Base-by-base conservation (phyloP, 2,329 filamentous ascomycete genomes). In the Diplodia intermedia region DNA sequence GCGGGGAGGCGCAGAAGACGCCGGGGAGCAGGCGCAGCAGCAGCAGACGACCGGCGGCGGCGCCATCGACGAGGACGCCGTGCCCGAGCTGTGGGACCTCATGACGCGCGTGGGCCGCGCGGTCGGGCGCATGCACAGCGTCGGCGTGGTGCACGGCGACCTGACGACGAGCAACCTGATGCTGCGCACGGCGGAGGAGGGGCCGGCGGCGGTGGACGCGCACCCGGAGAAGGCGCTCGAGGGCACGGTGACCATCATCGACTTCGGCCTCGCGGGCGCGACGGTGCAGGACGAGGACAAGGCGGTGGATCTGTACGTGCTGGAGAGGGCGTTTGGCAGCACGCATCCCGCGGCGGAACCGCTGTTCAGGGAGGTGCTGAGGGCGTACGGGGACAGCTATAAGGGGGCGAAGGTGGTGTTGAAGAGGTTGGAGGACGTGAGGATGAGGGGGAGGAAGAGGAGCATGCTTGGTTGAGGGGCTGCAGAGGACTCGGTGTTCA, bases 121-220 rank as follows among this genome's bases (percentile, higher is more conserved):
- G 2, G 86, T 97, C 18, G 93, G 91, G 8, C 85, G 79, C 66
- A 82, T 99, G 83, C 95, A 99, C 83, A 86, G 85, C 66, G 85
- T 89, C n/a, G 94, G 94, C 18, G 87, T 98, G 67, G 89, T 97
- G 69, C 95, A 99, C 82, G 95, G 95, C 50, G 95, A 99, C 82
- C 81, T 99, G 81, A 99, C 95, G 69, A 99, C 94, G 71, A 97
- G 94, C 81, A 99, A 99, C 80, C 86, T 99, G 82, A 97, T 99
- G 90, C 77, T 98, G 72, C 79, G 87, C 69, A 40, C 15, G 69
- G 26, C 20, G 18, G 50, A 40, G 68, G 69, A 12, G 50, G 71
- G 40, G 65, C 29, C 54, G 20, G 26, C 36, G 33, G 11, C 18
- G 60, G 33, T 50, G n/a, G 50, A 65, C 50, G 52, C 31, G 15